phyloP scores from a whole-genome alignment of 768 basidiomycete species.

The Mycena haematopus region DNA sequence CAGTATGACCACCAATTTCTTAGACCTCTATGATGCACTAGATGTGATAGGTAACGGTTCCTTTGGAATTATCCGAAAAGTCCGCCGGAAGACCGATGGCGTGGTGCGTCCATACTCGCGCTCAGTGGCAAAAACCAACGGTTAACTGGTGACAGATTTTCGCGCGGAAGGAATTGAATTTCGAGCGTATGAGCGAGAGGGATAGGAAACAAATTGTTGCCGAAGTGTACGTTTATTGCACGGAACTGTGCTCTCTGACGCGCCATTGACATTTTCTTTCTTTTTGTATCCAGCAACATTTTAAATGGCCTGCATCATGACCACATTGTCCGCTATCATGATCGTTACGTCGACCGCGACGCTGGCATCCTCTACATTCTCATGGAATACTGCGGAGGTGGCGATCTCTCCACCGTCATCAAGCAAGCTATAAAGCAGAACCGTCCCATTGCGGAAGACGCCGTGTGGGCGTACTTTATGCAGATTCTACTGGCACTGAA shows the following conservation, averaged over 20 bases:
- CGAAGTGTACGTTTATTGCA: conserved; percentile 92
- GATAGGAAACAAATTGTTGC: conserved; percentile 97
- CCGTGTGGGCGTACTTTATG: conserved; percentile 95
- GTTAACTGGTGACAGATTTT: conserved; percentile 60
- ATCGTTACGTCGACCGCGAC: conserved; percentile 90
- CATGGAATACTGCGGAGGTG: conserved; percentile 99
- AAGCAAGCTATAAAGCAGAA: conserved; percentile 74
- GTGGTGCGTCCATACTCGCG: conserved; percentile 55
- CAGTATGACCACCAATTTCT: conserved; percentile 50
- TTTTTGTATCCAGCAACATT: conserved; percentile 74
- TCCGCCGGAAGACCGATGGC: conserved; percentile 83
- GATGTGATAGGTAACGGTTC: conserved; percentile 97
- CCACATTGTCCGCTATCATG: conserved; percentile 95
- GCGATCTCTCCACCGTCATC: conserved; percentile 90
- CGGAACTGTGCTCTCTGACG: background rate
- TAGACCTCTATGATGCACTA: conserved; percentile 85
- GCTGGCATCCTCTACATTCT: conserved; percentile 92
- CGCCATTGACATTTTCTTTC: conserved; percentile 1
- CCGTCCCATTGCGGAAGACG: conserved; percentile 86
- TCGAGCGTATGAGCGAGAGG: conserved; percentile 94
- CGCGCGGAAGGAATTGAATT: conserved; percentile 95
- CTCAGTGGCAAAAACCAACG: conserved; percentile 7
- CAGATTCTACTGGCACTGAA: conserved; percentile 90
- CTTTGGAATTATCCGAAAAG: conserved; percentile 98
- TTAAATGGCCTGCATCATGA: conserved; percentile 94